These are phyloP conservation scores for Cytospora schulzeri DNA, from an alignment of 2,329 filamentous ascomycete species.

Conservation along the genomic window DNA sequence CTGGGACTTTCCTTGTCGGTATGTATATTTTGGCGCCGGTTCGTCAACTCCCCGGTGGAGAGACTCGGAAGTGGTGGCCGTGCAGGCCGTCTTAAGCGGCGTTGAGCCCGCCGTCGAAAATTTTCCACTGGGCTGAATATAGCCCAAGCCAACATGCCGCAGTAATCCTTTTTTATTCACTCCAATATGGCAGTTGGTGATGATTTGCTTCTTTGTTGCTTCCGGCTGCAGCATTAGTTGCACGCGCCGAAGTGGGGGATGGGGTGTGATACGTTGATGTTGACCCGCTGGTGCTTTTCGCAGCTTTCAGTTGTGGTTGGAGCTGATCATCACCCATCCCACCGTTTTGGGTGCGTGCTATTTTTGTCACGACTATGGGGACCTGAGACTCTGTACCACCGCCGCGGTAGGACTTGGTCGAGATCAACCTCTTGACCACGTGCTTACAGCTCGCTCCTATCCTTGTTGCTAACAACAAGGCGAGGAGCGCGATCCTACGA, in stretches of 20 bases:
- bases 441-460: too few species aligned
- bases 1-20: conserved; percentile 7
- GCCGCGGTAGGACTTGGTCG: background rate
- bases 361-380: conserved; percentile 6
- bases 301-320: background rate
- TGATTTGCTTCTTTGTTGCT: background rate
- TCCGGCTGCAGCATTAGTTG: background rate
- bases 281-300: background rate
- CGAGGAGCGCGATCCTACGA: background rate
- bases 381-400: background rate
- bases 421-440: background rate
- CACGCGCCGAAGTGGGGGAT: background rate
- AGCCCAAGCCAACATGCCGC: background rate
- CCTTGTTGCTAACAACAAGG: background rate
- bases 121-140: background rate
- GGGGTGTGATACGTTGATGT: background rate
- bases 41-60: conserved; percentile 1
- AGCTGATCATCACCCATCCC: background rate
- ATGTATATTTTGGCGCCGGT: background rate
- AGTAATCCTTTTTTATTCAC: background rate
- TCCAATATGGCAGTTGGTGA: background rate
- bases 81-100: conserved; percentile 6
- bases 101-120: conserved; percentile 11
- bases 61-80: conserved; percentile 8
- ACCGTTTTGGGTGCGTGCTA: background rate